Conservation (phyloP, 2,329 filamentous ascomycete genomes). For the Trichophyton simii region DNA sequence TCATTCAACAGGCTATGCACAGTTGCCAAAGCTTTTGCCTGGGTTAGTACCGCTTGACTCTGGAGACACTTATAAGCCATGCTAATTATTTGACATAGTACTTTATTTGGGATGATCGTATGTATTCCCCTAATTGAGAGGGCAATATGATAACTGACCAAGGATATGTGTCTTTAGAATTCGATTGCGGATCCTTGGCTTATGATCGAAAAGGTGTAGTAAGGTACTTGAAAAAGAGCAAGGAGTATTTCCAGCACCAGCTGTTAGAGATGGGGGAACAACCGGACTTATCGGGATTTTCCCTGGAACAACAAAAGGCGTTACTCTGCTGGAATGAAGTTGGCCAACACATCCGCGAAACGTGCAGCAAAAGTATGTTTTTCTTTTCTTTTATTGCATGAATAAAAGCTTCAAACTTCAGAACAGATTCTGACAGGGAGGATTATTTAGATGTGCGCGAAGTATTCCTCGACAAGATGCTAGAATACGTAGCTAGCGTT, state of each 20-base stretch:
- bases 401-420: too few relatives aligned
- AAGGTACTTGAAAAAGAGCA: background rate
- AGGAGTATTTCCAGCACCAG: background rate
- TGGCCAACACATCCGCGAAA: background rate
- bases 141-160: background rate
- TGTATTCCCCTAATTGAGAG: background rate
- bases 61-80: background rate
- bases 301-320: background rate
- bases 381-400: background rate
- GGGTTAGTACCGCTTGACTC: background rate
- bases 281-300: background rate
- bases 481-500: background rate
- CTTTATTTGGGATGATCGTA: slow-evolving; percentile 1
- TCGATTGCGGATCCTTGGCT: background rate
- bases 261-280: background rate
- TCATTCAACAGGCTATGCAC: background rate
- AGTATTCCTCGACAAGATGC: background rate
- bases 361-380: background rate
- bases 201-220: background rate
- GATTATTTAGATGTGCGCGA: background rate
- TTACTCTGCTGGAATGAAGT: background rate
- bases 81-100: background rate
- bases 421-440: background rate
- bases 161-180: background rate
- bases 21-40: background rate